Conservation (phyloP, 768 basidiomycete genomes). For the Kondoa malvinella region DNA sequence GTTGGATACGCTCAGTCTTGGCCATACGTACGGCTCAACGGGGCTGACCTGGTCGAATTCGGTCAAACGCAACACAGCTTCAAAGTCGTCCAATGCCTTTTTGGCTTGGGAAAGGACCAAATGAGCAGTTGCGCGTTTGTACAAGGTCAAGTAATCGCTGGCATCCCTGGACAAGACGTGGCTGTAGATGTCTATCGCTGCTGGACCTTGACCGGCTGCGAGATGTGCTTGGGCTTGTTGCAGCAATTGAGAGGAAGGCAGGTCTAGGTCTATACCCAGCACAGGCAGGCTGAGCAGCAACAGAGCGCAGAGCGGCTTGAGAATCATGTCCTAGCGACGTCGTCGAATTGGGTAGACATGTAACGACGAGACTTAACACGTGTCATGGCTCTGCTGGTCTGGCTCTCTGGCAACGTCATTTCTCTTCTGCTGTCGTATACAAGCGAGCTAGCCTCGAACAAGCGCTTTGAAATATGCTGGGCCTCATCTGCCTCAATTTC, state of each 20-base stretch:
- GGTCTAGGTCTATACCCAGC: neutral
- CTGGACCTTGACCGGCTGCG: neutral
- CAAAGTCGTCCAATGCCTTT: conserved; percentile 19
- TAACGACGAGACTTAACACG: neutral
- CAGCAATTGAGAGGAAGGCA: conserved; percentile 13
- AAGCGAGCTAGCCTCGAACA: too few relatives aligned
- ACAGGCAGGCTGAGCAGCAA: neutral
- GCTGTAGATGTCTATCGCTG: conserved; percentile 14
- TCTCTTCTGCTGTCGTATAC: too few relatives aligned
- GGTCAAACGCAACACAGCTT: conserved; percentile 15
- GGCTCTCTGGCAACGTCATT: too few relatives aligned
- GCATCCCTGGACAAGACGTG: conserved; percentile 6
- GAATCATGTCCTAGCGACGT: neutral
- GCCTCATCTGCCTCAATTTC: too few relatives aligned
- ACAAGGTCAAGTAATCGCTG: conserved; percentile 13
- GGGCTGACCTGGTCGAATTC: conserved; percentile 20
- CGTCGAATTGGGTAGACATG: neutral
- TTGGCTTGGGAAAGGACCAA: conserved; percentile 11
- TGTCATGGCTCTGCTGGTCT: too few relatives aligned
- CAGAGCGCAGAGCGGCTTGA: neutral
- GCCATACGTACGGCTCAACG: neutral
- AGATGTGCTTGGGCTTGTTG: conserved; percentile 5
- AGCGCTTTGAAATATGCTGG: too few relatives aligned
- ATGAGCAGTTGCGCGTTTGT: conserved; percentile 16
- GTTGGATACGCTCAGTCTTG: neutral